These are phyloP conservation scores for Gnaphalium uliginosum DNA, from an alignment of 129 eudicot species.

Conservation along the genomic window DNA sequence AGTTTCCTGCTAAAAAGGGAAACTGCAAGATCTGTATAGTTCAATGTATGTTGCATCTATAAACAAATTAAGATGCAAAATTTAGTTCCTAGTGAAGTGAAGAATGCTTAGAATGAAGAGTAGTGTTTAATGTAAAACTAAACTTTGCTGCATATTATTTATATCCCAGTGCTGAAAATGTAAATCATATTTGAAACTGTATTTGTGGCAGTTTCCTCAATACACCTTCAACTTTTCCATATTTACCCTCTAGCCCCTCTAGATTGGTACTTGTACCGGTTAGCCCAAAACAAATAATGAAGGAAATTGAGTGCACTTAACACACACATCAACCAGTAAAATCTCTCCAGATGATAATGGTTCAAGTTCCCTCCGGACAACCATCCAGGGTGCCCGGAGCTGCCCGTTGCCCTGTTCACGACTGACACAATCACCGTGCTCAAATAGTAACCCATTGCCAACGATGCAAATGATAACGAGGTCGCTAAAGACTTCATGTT, in stretches of 20 bases:
- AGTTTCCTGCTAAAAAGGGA: too few relatives aligned
- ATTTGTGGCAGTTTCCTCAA: constrained; percentile 18
- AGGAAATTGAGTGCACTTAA: constrained; percentile 68
- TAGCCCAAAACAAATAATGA: constrained; percentile 73
- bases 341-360: constrained; percentile 61
- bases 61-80: background rate
- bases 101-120: background rate
- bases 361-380: constrained; percentile 62
- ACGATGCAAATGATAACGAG: constrained; percentile 69
- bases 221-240: constrained; percentile 35
- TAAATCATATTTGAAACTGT: constrained; percentile 28
- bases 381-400: constrained; percentile 48
- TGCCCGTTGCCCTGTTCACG: constrained; percentile 62
- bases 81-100: background rate
- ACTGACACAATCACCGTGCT: constrained; percentile 74
- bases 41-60: too few relatives aligned
- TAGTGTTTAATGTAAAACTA: constrained; percentile 13
- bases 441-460: constrained; percentile 83
- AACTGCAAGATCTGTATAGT: too few relatives aligned
- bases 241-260: constrained; percentile 28
- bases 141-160: constrained; percentile 8
- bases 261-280: constrained; percentile 59
- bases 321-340: constrained; percentile 76
- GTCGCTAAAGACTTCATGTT: constrained; percentile 87
- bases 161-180: constrained; percentile 17